Evolutionary conservation across 2,329 filamentous ascomycete genomes (phyloP).

Genomic region (Paecilomyces niveus): DNA sequence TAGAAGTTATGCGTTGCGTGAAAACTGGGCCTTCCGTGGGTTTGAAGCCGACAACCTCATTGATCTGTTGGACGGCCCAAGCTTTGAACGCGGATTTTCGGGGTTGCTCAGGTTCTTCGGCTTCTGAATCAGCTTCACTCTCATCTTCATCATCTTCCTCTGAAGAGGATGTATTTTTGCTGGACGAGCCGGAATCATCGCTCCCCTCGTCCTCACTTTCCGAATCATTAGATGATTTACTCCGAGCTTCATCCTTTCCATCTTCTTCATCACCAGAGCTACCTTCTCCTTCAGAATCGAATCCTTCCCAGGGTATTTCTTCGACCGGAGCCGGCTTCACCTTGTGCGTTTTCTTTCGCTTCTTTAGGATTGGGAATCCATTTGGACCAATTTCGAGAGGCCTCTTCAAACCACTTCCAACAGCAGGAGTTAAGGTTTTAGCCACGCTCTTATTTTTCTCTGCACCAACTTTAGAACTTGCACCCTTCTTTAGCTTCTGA

Average conservation of each 20-base stretch:
- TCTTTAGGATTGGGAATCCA: slow-evolving; percentile 74
- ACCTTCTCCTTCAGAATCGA: slow-evolving; percentile 28
- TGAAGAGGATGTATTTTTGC: slow-evolving; percentile 25
- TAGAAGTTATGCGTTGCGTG: slow-evolving; percentile 11
- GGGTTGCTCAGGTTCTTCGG: slow-evolving; percentile 20
- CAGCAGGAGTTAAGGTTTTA: slow-evolving; percentile 6
- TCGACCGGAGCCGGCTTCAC: slow-evolving; percentile 23
- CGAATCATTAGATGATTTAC: background rate
- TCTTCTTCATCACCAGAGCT: slow-evolving; percentile 13
- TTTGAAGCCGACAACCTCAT: slow-evolving; percentile 68
- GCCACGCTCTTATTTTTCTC: slow-evolving; percentile 45
- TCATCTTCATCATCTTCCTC: slow-evolving; percentile 22
- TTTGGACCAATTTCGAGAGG: slow-evolving; percentile 73
- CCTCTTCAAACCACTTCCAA: slow-evolving; percentile 76
- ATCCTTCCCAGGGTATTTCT: slow-evolving; percentile 42
- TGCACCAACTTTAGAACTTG: slow-evolving; percentile 25
- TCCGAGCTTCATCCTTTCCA: slow-evolving; percentile 33
- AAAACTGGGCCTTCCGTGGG: slow-evolving; percentile 35
- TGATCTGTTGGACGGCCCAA: slow-evolving; percentile 83
- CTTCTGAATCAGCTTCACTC: slow-evolving; percentile 4
- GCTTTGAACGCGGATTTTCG: slow-evolving; percentile 72
- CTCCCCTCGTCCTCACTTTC: slow-evolving; percentile 12
- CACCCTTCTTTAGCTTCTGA: slow-evolving; percentile 15
- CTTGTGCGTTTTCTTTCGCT: slow-evolving; percentile 64
- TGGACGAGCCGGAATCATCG: slow-evolving; percentile 12